Conservation (phyloP, 352 stramenopile genomes). For the Blastocystis sp. region DNA sequence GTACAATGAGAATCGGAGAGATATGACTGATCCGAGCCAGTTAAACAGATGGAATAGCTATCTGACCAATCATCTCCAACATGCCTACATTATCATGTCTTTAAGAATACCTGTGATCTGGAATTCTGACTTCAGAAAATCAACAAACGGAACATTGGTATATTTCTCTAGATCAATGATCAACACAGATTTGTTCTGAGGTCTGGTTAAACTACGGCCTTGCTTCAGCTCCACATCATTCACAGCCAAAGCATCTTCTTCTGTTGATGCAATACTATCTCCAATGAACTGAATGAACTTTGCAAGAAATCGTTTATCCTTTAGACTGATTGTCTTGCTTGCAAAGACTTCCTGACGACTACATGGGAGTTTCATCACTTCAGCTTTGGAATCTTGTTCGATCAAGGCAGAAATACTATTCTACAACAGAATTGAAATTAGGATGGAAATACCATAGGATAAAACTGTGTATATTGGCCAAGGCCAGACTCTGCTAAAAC, state of each 20-base stretch:
- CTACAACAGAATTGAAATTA: not conserved
- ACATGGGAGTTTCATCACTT: conserved; percentile 15
- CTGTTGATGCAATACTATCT: not conserved
- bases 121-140: conserved; percentile 57
- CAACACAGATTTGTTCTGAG: conserved; percentile 46
- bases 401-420: conserved; percentile 32
- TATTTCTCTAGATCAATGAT: conserved; percentile 35
- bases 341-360: conserved; percentile 52
- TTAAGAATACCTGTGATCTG: conserved; percentile 37
- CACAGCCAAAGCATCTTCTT: conserved; percentile 14
- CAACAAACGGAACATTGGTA: conserved; percentile 1
- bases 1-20: not conserved
- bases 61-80: not conserved
- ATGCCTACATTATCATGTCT: conserved; percentile 50
- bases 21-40: not conserved
- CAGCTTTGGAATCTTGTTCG: not conserved
- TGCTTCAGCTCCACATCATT: conserved; percentile 61
- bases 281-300: conserved; percentile 60
- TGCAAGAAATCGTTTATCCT: conserved; percentile 52
- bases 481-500: conserved; percentile 30
- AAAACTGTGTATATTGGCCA: conserved; percentile 44
- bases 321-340: conserved; percentile 41
- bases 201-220: conserved; percentile 1
- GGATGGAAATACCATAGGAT: conserved; percentile 16
- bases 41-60: conserved; percentile 61